These are phyloP conservation scores for Salisapilia sapeloensis DNA, from an alignment of 352 stramenopile genomes.

Conservation along the genomic window DNA sequence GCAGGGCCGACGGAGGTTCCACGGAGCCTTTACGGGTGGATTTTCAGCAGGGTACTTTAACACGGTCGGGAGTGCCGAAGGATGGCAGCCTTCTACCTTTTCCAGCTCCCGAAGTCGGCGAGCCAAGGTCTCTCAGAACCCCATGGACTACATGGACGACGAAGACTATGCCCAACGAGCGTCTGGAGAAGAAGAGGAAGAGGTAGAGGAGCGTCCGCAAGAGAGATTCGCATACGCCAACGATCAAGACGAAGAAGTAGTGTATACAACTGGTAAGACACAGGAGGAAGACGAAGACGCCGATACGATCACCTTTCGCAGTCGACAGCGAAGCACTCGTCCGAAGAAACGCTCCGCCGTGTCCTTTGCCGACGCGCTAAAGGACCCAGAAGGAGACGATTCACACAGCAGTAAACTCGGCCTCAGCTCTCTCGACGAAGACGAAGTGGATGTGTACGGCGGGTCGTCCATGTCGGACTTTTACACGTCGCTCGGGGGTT, in stretches of 20 bases:
- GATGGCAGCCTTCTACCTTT: slow-evolving; percentile 76
- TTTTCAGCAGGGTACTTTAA: slow-evolving; percentile 92
- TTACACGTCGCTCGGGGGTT: slow-evolving; percentile 36
- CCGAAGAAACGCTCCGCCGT: too few relatives aligned
- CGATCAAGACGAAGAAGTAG: too few relatives aligned
- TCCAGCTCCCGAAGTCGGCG: slow-evolving; percentile 47
- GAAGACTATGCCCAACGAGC: slow-evolving; percentile 82
- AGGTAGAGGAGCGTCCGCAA: slow-evolving; percentile 3
- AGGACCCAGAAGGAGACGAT: slow-evolving; percentile 13
- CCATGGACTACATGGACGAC: slow-evolving; percentile 91
- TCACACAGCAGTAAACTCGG: slow-evolving; percentile 30
- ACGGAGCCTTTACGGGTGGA: slow-evolving; percentile 88
- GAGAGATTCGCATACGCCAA: slow-evolving; percentile 33
- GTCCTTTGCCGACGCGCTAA: slow-evolving; percentile 60
- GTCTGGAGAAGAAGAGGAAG: slow-evolving; percentile 42
- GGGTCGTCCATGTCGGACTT: slow-evolving; percentile 44
- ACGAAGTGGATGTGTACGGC: slow-evolving; percentile 72
- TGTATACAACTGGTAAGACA: too few relatives aligned
- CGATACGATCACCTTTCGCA: too few relatives aligned
- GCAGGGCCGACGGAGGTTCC: slow-evolving; percentile 70
- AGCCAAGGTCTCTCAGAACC: slow-evolving; percentile 22
- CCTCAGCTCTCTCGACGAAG: slow-evolving; percentile 62
- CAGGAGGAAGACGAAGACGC: too few relatives aligned
- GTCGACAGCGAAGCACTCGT: too few relatives aligned
- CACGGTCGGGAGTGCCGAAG: slow-evolving; percentile 80